phyloP scores from a whole-genome alignment of 1,284 basidiomycete species.

The Cryptococcus hybrid region DNA sequence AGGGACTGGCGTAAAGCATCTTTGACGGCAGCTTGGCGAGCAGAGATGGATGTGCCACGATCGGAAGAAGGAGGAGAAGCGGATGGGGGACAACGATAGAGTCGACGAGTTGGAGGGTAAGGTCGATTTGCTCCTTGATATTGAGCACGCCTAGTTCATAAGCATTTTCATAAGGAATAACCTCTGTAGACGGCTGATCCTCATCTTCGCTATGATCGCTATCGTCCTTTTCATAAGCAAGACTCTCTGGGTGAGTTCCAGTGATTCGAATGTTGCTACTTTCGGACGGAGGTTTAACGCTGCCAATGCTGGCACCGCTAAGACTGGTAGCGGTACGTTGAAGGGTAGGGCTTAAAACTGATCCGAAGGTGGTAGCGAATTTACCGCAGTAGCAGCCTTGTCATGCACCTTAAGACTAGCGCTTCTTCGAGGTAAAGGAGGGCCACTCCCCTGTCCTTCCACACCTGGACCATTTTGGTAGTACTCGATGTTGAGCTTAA shows the following conservation, averaged over 20 bases:
- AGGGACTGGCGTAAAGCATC: constrained; percentile 66
- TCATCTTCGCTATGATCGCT: constrained; percentile 11
- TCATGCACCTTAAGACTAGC: constrained; percentile 20
- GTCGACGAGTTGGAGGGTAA: constrained; percentile 66
- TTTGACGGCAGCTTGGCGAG: constrained; percentile 56
- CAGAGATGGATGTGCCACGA: constrained; percentile 15
- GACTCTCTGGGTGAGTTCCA: constrained; percentile 17
- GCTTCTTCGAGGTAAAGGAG: constrained; percentile 11
- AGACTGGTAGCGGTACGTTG: constrained; percentile 52
- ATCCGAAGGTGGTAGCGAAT: constrained; percentile 30
- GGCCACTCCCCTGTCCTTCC: constrained; percentile 7
- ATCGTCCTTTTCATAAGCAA: constrained; percentile 27
- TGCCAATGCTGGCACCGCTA: constrained; percentile 36
- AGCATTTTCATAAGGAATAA: constrained; percentile 64
- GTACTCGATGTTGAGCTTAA: constrained; percentile 72
- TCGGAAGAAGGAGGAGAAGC: constrained; percentile 11
- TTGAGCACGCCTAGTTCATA: constrained; percentile 76
- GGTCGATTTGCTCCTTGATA: constrained; percentile 73
- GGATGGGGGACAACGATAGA: constrained; percentile 53
- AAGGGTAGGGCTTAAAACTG: constrained; percentile 39
- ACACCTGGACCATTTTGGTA: constrained; percentile 30
- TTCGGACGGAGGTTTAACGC: not conserved
- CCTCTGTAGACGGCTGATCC: constrained; percentile 2
- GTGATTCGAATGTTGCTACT: constrained; percentile 32
- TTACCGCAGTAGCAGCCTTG: constrained; percentile 16